These are phyloP conservation scores for Colletotrichum zoysiae DNA, from an alignment of 2,329 filamentous ascomycete genomes.

Conservation along the genomic window DNA sequence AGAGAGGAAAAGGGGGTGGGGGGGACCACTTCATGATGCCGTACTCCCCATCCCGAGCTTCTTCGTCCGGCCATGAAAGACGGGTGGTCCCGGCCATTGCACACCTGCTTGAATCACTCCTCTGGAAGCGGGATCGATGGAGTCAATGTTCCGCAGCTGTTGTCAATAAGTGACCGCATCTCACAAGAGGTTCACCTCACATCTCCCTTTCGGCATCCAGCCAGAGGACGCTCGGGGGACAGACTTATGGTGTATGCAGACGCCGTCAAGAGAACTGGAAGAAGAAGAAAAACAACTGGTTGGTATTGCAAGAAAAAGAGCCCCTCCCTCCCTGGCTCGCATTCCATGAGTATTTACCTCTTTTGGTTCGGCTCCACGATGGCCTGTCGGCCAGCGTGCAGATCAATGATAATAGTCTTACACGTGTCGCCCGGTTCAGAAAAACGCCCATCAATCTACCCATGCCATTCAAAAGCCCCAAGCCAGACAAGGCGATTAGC, in stretches of 20 bases:
- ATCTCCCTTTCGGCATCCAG: background rate
- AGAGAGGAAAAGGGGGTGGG: too few species aligned
- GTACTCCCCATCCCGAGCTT: background rate
- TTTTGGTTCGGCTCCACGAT: conserved; percentile 18
- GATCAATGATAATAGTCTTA: conserved; percentile 30
- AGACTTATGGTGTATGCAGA: background rate
- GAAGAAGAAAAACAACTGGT: background rate
- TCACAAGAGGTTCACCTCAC: background rate
- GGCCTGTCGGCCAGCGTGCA: conserved; percentile 12
- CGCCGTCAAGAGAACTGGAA: background rate
- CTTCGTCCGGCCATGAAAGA: background rate
- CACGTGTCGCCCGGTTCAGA: conserved; percentile 18
- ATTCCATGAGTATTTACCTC: conserved; percentile 22
- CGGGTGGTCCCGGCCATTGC: conserved; percentile 17
- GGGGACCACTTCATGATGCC: background rate
- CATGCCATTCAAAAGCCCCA: conserved; percentile 1
- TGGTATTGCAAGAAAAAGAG: conserved; percentile 15
- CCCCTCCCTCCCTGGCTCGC: conserved; percentile 1
- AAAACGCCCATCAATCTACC: conserved; percentile 26
- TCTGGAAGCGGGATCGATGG: background rate
- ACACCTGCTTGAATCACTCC: background rate
- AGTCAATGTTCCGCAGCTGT: background rate
- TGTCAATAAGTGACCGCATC: background rate
- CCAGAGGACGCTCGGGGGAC: background rate
- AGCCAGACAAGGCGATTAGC: conserved; percentile 3